Evolutionary conservation across 2,329 filamentous ascomycete genomes (phyloP), one percentile per base, ranked within the genome.

Genomic region (Alternaria burnsii): DNA sequence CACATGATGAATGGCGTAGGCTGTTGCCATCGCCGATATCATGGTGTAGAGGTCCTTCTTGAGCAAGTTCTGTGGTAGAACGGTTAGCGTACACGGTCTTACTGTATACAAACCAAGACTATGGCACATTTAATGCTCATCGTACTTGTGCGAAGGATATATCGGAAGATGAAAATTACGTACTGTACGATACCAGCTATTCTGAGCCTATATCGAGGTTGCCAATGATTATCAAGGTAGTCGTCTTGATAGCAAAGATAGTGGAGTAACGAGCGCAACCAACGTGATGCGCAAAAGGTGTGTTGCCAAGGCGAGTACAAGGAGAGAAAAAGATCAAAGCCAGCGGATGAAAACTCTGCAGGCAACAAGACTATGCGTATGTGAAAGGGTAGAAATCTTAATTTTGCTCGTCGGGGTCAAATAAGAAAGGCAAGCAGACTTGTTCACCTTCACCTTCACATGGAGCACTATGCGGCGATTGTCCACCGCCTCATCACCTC

Each of bases 1-100:
- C 1, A 85, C 69, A 65, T 86, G 82, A 38, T 84, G 57, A 26
- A 59, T 41, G 5, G 65, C 51, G 34, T 71, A 71, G 11, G 54
- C 30, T 5, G 59, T 62, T 12, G 55, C 52, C 32, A 5, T 32
- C 3, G 36, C 34, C n/a, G 53, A 34, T 30, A 55, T 14, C 65
- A 68, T 69, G 11, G 14, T 7, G 24, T 26, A 30, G 8, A 28
- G 12, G 7, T 8, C 6, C 28, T 24, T 12, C 16, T 11, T 18
- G 26, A 28, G 32, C 8, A 26, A 9, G 7, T 4, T 41, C 18
- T 61, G 16, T n/a, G 24, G 5, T n/a, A 18, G 1, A 20, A 18
- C 14, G n/a, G 18, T 55, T 32, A 56, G 46, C 22, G 38, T 30
- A n/a, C 34, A 12, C 28, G 26, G 16, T 32, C 24, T 24, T 18